These are phyloP conservation scores for Hypoxylon sp. DNA, from an alignment of 2,329 filamentous ascomycete genomes.

Conservation along the genomic window DNA sequence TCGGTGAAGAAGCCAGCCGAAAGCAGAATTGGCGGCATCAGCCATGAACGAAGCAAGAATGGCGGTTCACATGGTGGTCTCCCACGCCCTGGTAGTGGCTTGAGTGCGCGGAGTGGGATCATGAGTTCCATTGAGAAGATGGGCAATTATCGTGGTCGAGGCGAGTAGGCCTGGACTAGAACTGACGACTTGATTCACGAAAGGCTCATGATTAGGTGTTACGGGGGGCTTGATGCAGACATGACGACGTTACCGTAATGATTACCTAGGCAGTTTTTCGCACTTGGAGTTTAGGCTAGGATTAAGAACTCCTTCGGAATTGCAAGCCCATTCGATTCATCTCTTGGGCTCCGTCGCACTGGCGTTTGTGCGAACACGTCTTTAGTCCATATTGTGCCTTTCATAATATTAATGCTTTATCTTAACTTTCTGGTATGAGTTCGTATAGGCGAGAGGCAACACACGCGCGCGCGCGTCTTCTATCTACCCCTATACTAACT, in stretches of 20 bases:
- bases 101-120: conserved; percentile 74
- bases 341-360: neutral
- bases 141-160: conserved; percentile 73
- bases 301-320: conserved; percentile 25
- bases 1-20: conserved; percentile 60
- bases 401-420: conserved; percentile 4
- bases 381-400: neutral
- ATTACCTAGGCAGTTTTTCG: conserved; percentile 19
- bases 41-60: conserved; percentile 64
- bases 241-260: conserved; percentile 36
- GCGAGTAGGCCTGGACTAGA: conserved; percentile 24
- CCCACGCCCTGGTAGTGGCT: conserved; percentile 65
- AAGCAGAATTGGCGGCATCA: conserved; percentile 63
- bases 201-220: conserved; percentile 32
- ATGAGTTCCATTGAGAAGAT: conserved; percentile 91
- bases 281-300: conserved; percentile 31
- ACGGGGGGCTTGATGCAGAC: conserved; percentile 27
- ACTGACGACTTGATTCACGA: conserved; percentile 25
- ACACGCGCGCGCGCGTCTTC: neutral
- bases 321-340: conserved; percentile 18
- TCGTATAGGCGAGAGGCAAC: neutral
- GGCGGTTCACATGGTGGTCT: conserved; percentile 59
- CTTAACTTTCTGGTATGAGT: neutral
- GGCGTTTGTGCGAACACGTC: conserved; percentile 9
- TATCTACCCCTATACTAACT: neutral